phyloP scores from a whole-genome alignment of 805 yeast species.

The Candida railenensis region DNA sequence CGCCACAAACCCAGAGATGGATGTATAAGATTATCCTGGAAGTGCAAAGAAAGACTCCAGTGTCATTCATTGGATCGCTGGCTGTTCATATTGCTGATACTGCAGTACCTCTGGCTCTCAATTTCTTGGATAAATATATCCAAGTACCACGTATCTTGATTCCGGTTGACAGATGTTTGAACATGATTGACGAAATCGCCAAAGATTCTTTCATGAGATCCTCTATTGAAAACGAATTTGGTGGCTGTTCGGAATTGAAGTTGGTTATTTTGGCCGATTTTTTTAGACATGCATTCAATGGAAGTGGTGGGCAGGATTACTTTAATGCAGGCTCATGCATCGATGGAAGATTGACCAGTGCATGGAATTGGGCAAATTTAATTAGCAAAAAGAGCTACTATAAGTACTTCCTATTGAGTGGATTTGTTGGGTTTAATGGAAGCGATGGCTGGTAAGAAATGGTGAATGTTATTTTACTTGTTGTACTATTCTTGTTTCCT shows the following conservation, averaged over 20 bases:
- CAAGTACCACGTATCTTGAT: constrained; percentile 77
- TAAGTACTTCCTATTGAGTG: constrained; percentile 60
- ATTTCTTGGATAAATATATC: constrained; percentile 74
- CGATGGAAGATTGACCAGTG: constrained; percentile 77
- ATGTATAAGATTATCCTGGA: constrained; percentile 70
- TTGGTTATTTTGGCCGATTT: constrained; percentile 49
- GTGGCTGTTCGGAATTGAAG: constrained; percentile 52
- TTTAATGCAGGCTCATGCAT: constrained; percentile 84
- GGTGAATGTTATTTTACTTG: not conserved
- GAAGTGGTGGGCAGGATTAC: constrained; percentile 82
- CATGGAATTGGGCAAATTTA: constrained; percentile 81
- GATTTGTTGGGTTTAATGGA: constrained; percentile 77
- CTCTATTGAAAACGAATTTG: constrained; percentile 61
- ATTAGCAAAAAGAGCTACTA: constrained; percentile 64
- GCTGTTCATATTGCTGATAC: constrained; percentile 82
- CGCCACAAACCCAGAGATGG: constrained; percentile 65
- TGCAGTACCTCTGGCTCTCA: constrained; percentile 80
- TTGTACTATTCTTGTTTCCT: not conserved
- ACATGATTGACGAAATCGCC: constrained; percentile 52
- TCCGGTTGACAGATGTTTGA: constrained; percentile 63
- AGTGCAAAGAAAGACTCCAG: constrained; percentile 59
- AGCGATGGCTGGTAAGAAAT: constrained; percentile 51
- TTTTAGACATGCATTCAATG: constrained; percentile 64
- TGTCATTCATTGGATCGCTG: constrained; percentile 74
- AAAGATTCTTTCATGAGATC: constrained; percentile 46